These are phyloP conservation scores for Suillus bovinus DNA, from an alignment of 768 basidiomycete species.

Conservation along the genomic window DNA sequence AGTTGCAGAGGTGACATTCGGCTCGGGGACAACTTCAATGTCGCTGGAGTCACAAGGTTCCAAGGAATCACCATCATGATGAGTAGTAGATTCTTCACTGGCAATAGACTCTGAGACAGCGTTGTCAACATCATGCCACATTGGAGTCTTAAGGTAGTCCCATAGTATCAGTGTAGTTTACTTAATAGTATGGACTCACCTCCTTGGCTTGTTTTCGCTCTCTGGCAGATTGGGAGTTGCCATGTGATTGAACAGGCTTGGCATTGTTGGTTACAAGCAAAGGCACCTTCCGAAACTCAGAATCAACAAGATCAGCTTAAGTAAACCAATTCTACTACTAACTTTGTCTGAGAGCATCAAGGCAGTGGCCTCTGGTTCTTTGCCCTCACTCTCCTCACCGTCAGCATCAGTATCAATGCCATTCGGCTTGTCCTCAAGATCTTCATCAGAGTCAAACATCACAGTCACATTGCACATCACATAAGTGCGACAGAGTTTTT, in stretches of 20 bases:
- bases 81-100: neutral
- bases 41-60: neutral
- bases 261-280: neutral
- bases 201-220: neutral
- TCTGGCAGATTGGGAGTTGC: neutral
- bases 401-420: neutral
- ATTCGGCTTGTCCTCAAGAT: neutral
- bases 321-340: neutral
- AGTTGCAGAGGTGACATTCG: neutral
- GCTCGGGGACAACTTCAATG: neutral
- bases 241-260: neutral
- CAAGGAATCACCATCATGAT: neutral
- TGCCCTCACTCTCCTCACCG: neutral
- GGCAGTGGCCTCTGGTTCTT: neutral
- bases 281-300: neutral
- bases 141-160: neutral
- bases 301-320: neutral
- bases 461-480: neutral
- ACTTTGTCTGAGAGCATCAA: neutral
- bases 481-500: neutral
- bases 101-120: neutral
- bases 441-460: neutral
- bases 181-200: neutral
- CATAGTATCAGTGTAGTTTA: neutral
- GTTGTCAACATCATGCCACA: neutral